Base-by-base conservation (phyloP, 2,329 filamentous ascomycete genomes). In the Colletotrichum gigasporum region DNA sequence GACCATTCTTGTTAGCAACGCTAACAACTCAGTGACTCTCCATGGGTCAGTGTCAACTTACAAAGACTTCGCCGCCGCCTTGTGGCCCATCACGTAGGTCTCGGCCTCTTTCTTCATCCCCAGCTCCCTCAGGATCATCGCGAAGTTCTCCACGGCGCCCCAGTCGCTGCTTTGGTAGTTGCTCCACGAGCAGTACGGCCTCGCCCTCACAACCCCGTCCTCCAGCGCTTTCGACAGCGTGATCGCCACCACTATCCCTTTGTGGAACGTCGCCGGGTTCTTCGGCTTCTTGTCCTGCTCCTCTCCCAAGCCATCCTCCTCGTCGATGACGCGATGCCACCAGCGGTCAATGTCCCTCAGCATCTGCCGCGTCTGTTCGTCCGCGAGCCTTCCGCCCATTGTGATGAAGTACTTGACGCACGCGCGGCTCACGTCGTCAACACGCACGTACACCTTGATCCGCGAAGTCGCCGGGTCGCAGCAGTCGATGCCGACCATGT, bases 401-500 rank as follows among this genome's bases (percentile, higher is more conserved):
- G 42, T 45, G 42, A 45, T 9, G 2, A 45, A 45, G 42, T 45
- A 45, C 12, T 45, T 45, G 6, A 45, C 22, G 14, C 42, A 45
- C 42, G 42, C 42, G 18, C 42, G 42, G 42, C 42, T 45, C 22
- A 45, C 42, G 12, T 45, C 26, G 20, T 45, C 20, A 14, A 45
- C 12, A 3, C 42, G 42, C 20, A 45, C 7, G 20, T 45, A 45
- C 22, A 45, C 42, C 42, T 45, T 45, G 42, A 45, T 45, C 42
- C 42, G 42, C 42, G 42, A 18, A 18, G 20, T 45, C 16, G 42
- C 42, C 20, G 42, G 42, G 42, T 45, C 22, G 42, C 42, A 45
- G 42, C 42, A 45, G 42, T 45, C 42, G 42, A 45, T 45, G 42
- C 42, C 42, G 12, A 45, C 42, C 42, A 45, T 45, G 42, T 45